phyloP scores from a whole-genome alignment of 805 yeast species.

The Metschnikowia anglica region DNA sequence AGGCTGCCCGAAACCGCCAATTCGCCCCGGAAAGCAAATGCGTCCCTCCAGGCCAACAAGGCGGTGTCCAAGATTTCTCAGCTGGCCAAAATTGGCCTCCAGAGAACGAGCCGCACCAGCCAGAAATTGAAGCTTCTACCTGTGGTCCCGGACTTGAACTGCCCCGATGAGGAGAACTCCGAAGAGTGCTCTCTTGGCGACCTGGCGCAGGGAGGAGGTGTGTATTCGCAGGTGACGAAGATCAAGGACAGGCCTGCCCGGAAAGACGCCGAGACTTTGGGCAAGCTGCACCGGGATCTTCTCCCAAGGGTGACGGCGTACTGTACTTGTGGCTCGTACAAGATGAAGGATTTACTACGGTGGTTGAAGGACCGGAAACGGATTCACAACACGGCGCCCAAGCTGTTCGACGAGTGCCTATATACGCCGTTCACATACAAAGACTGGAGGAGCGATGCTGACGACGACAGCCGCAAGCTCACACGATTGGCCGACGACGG shows the following conservation, averaged over 20 bases:
- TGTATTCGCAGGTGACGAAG: constrained; percentile 78
- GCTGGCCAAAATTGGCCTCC: constrained; percentile 60
- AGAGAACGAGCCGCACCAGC: constrained; percentile 70
- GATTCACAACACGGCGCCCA: constrained; percentile 75
- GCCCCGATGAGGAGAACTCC: constrained; percentile 16
- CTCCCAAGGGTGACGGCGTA: constrained; percentile 94
- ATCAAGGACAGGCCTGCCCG: constrained; percentile 88
- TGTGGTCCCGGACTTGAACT: constrained; percentile 42
- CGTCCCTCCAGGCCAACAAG: constrained; percentile 23
- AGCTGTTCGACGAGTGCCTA: constrained; percentile 89
- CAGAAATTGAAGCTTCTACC: constrained; percentile 74
- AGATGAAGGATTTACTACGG: constrained; percentile 79
- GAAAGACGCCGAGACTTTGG: constrained; percentile 89
- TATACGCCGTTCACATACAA: constrained; percentile 87
- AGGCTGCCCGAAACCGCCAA: background rate
- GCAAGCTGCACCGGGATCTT: constrained; percentile 78
- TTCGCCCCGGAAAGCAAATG: too few relatives aligned
- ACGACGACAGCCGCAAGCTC: constrained; percentile 41
- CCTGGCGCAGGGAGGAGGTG: constrained; percentile 40
- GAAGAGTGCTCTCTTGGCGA: constrained; percentile 7
- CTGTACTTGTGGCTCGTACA: constrained; percentile 91
- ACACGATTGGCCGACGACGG: constrained; percentile 90
- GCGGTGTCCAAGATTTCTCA: constrained; percentile 31
- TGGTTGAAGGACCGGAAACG: constrained; percentile 82
- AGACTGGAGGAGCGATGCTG: constrained; percentile 62